Evolutionary conservation across 2,329 filamentous ascomycete genomes (phyloP).

Genomic region (Hymenoscyphus albidus): DNA sequence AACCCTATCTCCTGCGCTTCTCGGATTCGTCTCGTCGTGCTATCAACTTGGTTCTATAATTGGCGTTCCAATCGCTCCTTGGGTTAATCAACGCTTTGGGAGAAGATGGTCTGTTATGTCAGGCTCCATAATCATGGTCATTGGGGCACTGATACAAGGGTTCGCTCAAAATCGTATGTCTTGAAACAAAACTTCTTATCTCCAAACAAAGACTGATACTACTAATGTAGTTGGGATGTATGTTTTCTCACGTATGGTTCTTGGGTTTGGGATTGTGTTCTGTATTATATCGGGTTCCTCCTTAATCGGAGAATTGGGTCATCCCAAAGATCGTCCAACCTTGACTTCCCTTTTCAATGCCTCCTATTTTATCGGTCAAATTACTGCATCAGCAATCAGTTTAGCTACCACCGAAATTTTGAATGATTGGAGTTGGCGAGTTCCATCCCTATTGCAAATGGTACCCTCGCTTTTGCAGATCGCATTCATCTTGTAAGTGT

Average conservation of each 20-base stretch:
- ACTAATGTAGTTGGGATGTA: slow-evolving; percentile 47
- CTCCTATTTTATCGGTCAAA: slow-evolving; percentile 47
- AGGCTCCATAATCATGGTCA: slow-evolving; percentile 51
- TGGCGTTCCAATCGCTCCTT: slow-evolving; percentile 50
- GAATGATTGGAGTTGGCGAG: slow-evolving; percentile 40
- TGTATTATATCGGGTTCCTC: slow-evolving; percentile 50
- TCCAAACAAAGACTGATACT: slow-evolving; percentile 30
- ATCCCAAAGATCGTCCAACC: slow-evolving; percentile 51
- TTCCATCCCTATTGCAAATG: slow-evolving; percentile 42
- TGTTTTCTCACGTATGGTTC: slow-evolving; percentile 48
- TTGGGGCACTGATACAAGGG: slow-evolving; percentile 53
- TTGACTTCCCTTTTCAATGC: slow-evolving; percentile 53
- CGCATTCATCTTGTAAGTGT: slow-evolving; percentile 25
- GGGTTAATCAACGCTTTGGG: slow-evolving; percentile 47
- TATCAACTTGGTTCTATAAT: slow-evolving; percentile 54
- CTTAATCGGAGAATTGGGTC: slow-evolving; percentile 50
- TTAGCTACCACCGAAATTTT: slow-evolving; percentile 43
- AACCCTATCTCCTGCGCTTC: slow-evolving; percentile 22
- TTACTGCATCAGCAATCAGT: slow-evolving; percentile 42
- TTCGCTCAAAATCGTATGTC: slow-evolving; percentile 31
- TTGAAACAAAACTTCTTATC: neutral
- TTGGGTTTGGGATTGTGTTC: slow-evolving; percentile 50
- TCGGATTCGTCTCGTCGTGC: slow-evolving; percentile 50
- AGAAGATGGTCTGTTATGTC: slow-evolving; percentile 51
- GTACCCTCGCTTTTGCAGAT: slow-evolving; percentile 26